Evolutionary conservation across 106 monocot genomes (phyloP), one percentile per base, ranked within the genome.

Genomic region (Phalaenopsis aphrodite): DNA sequence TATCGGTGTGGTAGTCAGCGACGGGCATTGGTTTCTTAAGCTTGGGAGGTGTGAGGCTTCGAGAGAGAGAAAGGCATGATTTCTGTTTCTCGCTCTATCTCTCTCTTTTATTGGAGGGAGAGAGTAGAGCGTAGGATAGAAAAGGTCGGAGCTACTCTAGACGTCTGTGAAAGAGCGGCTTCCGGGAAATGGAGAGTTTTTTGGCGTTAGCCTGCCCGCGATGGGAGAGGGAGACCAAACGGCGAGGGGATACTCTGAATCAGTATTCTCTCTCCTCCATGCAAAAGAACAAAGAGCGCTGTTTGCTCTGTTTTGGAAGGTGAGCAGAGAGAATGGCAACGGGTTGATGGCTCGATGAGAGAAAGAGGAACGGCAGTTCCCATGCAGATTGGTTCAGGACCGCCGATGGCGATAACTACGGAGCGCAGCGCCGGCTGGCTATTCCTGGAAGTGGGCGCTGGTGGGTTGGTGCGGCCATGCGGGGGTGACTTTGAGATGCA

Each of bases 201-300:
- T 61, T 61, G 61, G 61, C 61, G 61, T 61, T 61, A 61, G 75
- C 41, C 75, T 48, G 75, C 3, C 41, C 43, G 21, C 1, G 16
- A 76, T 7, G 46, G 1, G 48, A 76, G 23, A 76, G 75, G 45
- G 23, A 24, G 75, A 76, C 9, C 76, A 30, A 46, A 46, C 75
- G 75, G 75, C 75, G 75, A 75, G 42, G 75, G 3, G 46, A 76
- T 76, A 23, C 76, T 39, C 76, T 12, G 12, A 76, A 76, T 74
- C 76, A 49, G 43, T 43, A 17, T 24, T 76, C 49, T 49, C 49
- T 49, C 76, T 14, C 76, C 47, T 1, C 30, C 48, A 76, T 76
- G 47, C 46, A 52, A 76, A 76, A 49, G 41, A 45, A 52, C 10
- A 41, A 19, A 12, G 43, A 76, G 75, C 12, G 49, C 24, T 76